Percentiles rank a stretch among this genome's conserved stretches.
Conservation (phyloP, 2,329 filamentous ascomycete species). For the Penicillium hesseltinei region DNA sequence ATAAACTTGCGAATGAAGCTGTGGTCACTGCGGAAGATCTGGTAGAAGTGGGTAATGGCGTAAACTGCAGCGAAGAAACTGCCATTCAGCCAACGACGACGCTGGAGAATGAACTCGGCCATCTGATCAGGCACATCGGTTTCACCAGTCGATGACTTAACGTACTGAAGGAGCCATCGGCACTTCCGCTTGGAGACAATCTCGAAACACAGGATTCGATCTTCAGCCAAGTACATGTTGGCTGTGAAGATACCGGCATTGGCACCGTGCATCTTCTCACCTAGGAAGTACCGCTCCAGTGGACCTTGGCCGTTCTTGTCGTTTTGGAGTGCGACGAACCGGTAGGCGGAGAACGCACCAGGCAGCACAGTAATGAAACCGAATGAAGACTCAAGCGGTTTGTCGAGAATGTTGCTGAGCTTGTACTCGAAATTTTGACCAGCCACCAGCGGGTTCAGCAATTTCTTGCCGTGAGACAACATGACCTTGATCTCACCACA, state of each 20-base stretch:
- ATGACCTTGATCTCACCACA: slow-evolving; percentile 99
- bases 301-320: slow-evolving; percentile 93
- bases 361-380: slow-evolving; percentile 96
- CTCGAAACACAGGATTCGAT: slow-evolving; percentile 61
- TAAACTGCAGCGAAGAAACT: slow-evolving; percentile 98
- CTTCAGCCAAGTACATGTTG: slow-evolving; percentile 62
- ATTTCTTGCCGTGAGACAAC: slow-evolving; percentile 80
- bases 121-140: slow-evolving; percentile 95
- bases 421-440: slow-evolving; percentile 99
- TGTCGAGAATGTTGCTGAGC: slow-evolving; percentile 99
- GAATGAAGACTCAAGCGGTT: slow-evolving; percentile 94
- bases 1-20: slow-evolving; percentile 81
- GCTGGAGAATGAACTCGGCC: slow-evolving; percentile 91
- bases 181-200: slow-evolving; percentile 96
- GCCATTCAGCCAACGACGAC: slow-evolving; percentile 95
- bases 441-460: slow-evolving; percentile 89
- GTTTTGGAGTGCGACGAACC: slow-evolving; percentile 91
- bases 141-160: slow-evolving; percentile 95
- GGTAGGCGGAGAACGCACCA: slow-evolving; percentile 97
- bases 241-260: slow-evolving; percentile 96
- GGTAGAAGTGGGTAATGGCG: slow-evolving; percentile 89
- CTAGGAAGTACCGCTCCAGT: slow-evolving; percentile 93
- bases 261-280: slow-evolving; percentile 90
- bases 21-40: slow-evolving; percentile 92
- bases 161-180: slow-evolving; percentile 95